A percentile compares a stretch with the other conserved stretches of the same genome.
Conservation (phyloP, 495 filamentous ascomycete genomes). For the Coniosporium apollinis region DNA sequence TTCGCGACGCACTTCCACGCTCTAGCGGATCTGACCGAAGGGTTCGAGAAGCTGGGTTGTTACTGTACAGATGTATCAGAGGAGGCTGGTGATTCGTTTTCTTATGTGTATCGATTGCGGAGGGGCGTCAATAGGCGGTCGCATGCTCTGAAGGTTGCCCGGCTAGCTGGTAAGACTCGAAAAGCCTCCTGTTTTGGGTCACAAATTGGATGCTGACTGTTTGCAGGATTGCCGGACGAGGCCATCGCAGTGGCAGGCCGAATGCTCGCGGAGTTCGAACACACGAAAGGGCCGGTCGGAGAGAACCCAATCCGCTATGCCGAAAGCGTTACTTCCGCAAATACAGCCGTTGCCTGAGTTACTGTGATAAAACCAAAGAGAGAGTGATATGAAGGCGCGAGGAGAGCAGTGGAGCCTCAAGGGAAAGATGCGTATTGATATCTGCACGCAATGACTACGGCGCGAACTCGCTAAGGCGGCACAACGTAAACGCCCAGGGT, state of each 20-base stretch:
- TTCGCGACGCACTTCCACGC: slow-evolving; percentile 94
- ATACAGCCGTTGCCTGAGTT: too few species aligned
- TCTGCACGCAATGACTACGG: too few species aligned
- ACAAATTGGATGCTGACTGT: not conserved
- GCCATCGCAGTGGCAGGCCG: slow-evolving; percentile 24
- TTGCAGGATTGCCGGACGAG: slow-evolving; percentile 23
- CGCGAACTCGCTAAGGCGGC: too few species aligned
- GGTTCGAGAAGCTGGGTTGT: slow-evolving; percentile 47
- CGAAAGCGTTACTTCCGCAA: too few species aligned
- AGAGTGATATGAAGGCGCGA: too few species aligned
- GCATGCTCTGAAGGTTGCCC: slow-evolving; percentile 85
- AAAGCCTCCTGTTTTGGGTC: not conserved
- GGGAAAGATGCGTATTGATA: too few species aligned
- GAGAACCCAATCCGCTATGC: too few species aligned
- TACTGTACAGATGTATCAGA: slow-evolving; percentile 89
- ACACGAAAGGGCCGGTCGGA: too few species aligned
- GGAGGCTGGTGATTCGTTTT: slow-evolving; percentile 43
- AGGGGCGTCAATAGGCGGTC: slow-evolving; percentile 71
- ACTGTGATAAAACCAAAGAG: too few species aligned
- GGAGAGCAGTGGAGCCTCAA: too few species aligned
- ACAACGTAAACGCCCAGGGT: too few species aligned
- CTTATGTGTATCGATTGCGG: slow-evolving; percentile 69
- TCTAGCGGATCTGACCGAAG: slow-evolving; percentile 57
- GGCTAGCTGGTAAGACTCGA: slow-evolving; percentile 45
- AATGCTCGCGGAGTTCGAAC: slow-evolving; percentile 14